Evolutionary conservation across 441 rosid genomes (phyloP), one percentile per base, ranked within the genome.

Genomic region (Cnidoscolus chayamansa): DNA sequence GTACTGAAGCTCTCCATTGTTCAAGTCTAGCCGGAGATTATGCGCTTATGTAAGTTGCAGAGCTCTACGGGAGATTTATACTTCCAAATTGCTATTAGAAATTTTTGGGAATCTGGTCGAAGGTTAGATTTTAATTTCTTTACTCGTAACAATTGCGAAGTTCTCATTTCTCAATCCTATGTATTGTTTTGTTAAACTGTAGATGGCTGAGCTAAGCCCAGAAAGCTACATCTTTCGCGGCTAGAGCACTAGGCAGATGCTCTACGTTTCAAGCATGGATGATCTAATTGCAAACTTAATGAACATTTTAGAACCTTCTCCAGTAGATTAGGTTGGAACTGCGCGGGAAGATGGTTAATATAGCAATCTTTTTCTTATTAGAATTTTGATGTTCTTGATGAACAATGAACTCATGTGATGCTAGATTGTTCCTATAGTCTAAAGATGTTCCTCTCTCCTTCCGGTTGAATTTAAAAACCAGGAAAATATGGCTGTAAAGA

Each of bases 231-330:
- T 81, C 94, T 94, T 65, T 97, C 97, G 12, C 84, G 89, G 13
- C 94, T 94, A 72, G 98, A 92, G 96, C 72, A 82, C 90, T 82
- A 92, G 92, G 98, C 76, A 91, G 54, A 90, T 92, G 98, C 84
- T 92, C 47, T 84, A 84, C 73, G 87, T 92, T 64, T 88, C 93
- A 43, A 84, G 80, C 48, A 81, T 90, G 72, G 86, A 87, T 68
- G 99, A 92, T 81, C 84, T 90, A 7, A 78, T 86, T 79, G 91
- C 94, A 43, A 94, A 91, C 72, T 89, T 98, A 0, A 94, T 94
- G 99, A 78, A 88, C 71, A 95, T 95, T 81, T 84, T 95, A 78
- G 98, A 95, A 79, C 99, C 96, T 47, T 90, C 93, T 81, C 82
- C 91, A 0, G 74, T 88, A 15, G 93, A 89, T 82, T 70, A 85